Conservation (phyloP, 495 filamentous ascomycete genomes). For the Aspergillus nanangensis region DNA sequence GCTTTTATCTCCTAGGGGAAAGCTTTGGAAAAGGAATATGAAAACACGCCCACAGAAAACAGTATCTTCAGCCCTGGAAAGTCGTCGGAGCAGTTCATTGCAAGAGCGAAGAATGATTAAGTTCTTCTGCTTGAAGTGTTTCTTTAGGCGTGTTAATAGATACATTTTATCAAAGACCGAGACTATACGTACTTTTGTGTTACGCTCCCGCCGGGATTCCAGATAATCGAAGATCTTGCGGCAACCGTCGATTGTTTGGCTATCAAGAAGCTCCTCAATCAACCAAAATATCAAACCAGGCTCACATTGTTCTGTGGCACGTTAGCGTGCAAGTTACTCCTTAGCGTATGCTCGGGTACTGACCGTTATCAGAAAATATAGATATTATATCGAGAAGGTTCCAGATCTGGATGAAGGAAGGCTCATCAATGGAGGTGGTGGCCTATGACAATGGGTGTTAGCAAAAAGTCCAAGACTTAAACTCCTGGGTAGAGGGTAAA, state of each 20-base stretch:
- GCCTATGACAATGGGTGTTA: constrained; percentile 42
- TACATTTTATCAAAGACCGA: background rate
- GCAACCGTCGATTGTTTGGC: constrained; percentile 87
- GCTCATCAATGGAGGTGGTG: constrained; percentile 64
- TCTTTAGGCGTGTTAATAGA: constrained; percentile 32
- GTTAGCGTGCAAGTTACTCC: constrained; percentile 18
- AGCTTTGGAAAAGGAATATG: constrained; percentile 96
- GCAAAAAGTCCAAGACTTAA: constrained; percentile 7
- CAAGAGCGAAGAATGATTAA: constrained; percentile 85
- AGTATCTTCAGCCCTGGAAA: constrained; percentile 92
- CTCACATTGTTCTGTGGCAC: constrained; percentile 67
- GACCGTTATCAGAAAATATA: constrained; percentile 76
- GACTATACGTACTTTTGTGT: constrained; percentile 56
- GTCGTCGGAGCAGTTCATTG: constrained; percentile 86
- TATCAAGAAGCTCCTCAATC: constrained; percentile 92
- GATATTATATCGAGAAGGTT: constrained; percentile 88
- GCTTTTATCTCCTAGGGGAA: constrained; percentile 91
- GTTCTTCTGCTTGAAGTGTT: constrained; percentile 80
- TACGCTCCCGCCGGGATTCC: constrained; percentile 82
- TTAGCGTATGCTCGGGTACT: constrained; percentile 11
- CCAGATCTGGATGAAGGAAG: constrained; percentile 77
- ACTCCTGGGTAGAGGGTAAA: background rate
- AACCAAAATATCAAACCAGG: constrained; percentile 81
- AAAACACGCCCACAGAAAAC: constrained; percentile 96
- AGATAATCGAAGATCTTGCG: constrained; percentile 88